Base-by-base conservation (phyloP, 208 protist genomes). In the Trypanosoma platydactyli region DNA sequence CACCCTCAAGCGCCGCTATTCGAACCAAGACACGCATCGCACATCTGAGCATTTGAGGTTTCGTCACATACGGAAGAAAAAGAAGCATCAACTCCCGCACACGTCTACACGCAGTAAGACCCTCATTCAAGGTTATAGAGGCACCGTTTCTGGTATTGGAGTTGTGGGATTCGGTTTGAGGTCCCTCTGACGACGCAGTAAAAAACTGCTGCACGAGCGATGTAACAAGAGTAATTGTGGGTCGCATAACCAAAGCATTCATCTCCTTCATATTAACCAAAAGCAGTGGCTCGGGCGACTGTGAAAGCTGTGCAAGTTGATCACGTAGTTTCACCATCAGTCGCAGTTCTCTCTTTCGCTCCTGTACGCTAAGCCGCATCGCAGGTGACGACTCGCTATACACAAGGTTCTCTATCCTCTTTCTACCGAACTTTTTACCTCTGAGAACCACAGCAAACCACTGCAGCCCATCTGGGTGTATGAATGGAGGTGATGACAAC, bases 21-120 rank as follows among this genome's bases (percentile, higher is more conserved):
- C 70, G 50, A 41, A 84, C 67, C 13, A 89, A 63, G 24, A 89
- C 41, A 25, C 71, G 76, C 44, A 76, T 69, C 22, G 77, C 76
- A 74, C 87, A 88, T 58, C 76, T 75, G 64, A 86, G 59, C 77
- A 81, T 84, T 33, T 69, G 51, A 38, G 70, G 61, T 42, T 86
- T 78, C 22, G 79, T 42, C 27, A 79, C 76, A 20, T 77, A 25
- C n/a, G 81, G 77, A 0, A 72, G 38, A 46, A 93, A 87, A 20
- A 82, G 59, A 25, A 77, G 73, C 40, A 81, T 69, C 7, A 93
- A 50, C 59, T 91, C 82, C 18, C 40, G 42, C 40, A 86, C 72
- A 56, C 73, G 29, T 55, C 29, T 22, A 22, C 48, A 59, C 5
- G 57, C 52, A 40, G 48, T 13, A 0, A 61, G 1, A 22, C 46